Evolutionary conservation across 202 grass and related monocot genomes (phyloP), one percentile per base, ranked within the genome.

Genomic region (Eragrostis tef): DNA sequence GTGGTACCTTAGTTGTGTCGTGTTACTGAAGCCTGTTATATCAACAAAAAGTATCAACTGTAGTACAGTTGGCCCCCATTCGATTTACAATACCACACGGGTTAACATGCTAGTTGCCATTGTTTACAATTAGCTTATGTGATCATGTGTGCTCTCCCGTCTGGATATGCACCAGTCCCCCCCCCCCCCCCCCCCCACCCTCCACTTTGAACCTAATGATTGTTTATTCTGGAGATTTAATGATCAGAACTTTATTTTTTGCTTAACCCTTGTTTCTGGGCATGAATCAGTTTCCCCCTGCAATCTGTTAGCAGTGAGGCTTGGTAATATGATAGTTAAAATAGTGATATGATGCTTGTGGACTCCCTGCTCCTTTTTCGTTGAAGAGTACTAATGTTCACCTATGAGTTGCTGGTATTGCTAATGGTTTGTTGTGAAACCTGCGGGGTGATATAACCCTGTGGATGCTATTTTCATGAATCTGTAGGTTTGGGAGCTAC

Each of bases 401-500:
- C 16, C 0, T 29, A 0, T 16, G 31, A 19, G 41, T 73, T 83
- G 19, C 15, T 67, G 19, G 4, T 45, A 50, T 43, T 59, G 21
- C 34, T 79, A 15, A 39, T 31, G 13, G 15, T 62, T 45, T 68
- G 6, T 68, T 81, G n/a, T 67, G 1, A 81, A 43, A 69, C 1
- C 11, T 81, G 31, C 17, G 12, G 39, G 12, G 39, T 50, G 8
- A 9, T 39, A 64, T 27, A 52, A 47, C 20, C 10, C 29, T 77
- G 39, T 20, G 71, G 26, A 61, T 82, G 77, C 19, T 72, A 13
- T 61, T 54, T 66, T 68, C 47, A 44, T 90, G 39, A 8, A 79
- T 80, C 68, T 45, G 12, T 62, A 94, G 85, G 85, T 1, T 48
- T 92, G 43, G 82, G 85, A 79, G 58, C 70, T 54, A 77, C 60